A percentile compares a stretch with the other conserved stretches of the same genome.
Evolutionary conservation across 768 basidiomycete genomes (phyloP).

Genomic region (Boletus fagicola): DNA sequence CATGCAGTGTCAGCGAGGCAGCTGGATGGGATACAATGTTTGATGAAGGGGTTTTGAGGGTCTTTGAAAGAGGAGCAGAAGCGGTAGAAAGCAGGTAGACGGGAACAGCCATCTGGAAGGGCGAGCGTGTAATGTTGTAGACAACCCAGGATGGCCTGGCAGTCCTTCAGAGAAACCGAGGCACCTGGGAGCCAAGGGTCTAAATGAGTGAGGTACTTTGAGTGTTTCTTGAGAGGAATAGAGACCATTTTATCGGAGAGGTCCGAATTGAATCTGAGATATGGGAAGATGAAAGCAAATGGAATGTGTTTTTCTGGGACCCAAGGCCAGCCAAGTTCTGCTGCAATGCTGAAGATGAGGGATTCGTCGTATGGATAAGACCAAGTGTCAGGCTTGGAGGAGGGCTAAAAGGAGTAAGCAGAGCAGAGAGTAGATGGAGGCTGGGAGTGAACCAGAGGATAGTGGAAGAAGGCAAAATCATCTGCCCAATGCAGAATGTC

Average conservation of each 20-base stretch:
- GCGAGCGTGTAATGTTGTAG: background rate
- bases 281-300: background rate
- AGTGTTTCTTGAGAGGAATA: background rate
- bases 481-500: background rate
- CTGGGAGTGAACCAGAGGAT: background rate
- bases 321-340: background rate
- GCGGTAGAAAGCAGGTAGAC: background rate
- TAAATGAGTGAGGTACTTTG: background rate
- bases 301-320: background rate
- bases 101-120: background rate
- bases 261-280: background rate
- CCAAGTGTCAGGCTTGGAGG: no score
- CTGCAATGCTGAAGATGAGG: no score
- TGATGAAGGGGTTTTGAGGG: background rate
- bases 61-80: background rate
- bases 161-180: background rate
- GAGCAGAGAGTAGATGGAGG: no score
- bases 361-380: no score
- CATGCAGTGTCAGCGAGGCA: rapidly evolving
- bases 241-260: background rate
- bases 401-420: no score
- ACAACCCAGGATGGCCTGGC: background rate
- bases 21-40: background rate
- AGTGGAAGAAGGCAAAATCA: background rate
- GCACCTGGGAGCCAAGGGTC: background rate